Percentiles rank a stretch among this genome's conserved stretches.
Evolutionary conservation across 345 rosid species (phyloP).

Genomic region (Ceriops decandra): DNA sequence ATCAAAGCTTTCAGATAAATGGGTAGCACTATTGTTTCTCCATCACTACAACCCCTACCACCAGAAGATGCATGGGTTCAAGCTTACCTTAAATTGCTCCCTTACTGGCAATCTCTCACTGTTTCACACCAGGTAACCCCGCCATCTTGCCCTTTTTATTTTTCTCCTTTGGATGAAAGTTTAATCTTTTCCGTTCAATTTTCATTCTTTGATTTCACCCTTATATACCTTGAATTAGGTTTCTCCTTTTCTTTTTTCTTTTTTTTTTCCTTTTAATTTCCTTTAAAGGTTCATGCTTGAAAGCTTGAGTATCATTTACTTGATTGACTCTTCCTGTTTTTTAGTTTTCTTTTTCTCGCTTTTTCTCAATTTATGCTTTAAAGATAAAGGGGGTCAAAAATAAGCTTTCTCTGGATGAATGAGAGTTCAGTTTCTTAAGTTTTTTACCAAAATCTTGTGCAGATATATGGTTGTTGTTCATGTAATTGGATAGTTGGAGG

Average conservation of each 20-base stretch:
- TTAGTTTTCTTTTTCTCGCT: no score
- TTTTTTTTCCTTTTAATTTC: neutral
- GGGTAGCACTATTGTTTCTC: constrained; percentile 16
- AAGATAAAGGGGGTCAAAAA: neutral
- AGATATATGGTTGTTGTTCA: no score
- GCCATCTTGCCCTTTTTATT: neutral
- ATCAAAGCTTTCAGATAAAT: constrained; percentile 14
- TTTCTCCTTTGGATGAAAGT: neutral
- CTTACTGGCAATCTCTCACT: constrained; percentile 53
- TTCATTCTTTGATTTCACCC: neutral
- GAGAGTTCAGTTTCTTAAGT: neutral
- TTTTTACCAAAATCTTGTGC: neutral
- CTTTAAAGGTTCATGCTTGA: neutral
- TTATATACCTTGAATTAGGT: neutral
- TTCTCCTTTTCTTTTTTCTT: neutral
- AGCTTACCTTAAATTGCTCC: constrained; percentile 43
- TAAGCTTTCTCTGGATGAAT: neutral
- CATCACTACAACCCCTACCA: constrained; percentile 34
- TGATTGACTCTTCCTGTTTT: neutral
- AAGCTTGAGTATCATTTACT: neutral
- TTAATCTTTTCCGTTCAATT: neutral
- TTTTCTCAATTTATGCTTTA: neutral
- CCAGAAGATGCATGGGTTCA: constrained; percentile 60
- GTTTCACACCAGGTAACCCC: constrained; percentile 46
- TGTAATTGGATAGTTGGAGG: no score